Conservation (phyloP, 2,329 filamentous ascomycete species). For the Ophiocordyceps robertsii region DNA sequence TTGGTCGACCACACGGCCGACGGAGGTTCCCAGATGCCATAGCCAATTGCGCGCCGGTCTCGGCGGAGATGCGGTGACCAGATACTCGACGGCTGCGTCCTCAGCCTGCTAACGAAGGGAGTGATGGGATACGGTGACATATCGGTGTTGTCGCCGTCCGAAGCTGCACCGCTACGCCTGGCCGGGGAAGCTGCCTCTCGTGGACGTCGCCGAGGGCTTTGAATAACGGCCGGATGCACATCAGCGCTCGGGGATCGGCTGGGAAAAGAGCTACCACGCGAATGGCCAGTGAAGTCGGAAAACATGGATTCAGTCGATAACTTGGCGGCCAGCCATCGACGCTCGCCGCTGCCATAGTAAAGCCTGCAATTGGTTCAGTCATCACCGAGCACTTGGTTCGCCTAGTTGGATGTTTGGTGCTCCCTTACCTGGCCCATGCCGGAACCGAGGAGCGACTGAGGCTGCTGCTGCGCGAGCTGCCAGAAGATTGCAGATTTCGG, state of each 20-base stretch:
- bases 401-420: too few relatives aligned
- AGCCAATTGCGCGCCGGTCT: constrained; percentile 44
- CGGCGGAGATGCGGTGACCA: constrained; percentile 62
- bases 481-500: constrained; percentile 36
- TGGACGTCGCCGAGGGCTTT: constrained; percentile 30
- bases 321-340: constrained; percentile 32
- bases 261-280: constrained; percentile 29
- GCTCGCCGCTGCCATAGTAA: constrained; percentile 58
- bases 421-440: constrained; percentile 36
- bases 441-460: constrained; percentile 32
- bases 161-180: not conserved
- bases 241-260: constrained; percentile 37
- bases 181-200: constrained; percentile 17
- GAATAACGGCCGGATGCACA: constrained; percentile 29
- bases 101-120: constrained; percentile 15
- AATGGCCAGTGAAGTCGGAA: constrained; percentile 34
- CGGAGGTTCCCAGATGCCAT: constrained; percentile 61
- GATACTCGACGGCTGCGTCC: constrained; percentile 43
- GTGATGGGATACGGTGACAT: constrained; percentile 22
- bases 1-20: constrained; percentile 52
- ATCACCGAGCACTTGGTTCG: not conserved
- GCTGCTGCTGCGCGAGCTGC: constrained; percentile 34
- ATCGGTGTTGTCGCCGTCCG: not conserved
- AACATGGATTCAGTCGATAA: constrained; percentile 30
- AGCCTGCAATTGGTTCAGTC: constrained; percentile 24